Percentiles rank a stretch among this genome's conserved stretches.
Conservation (phyloP, 768 basidiomycete species). For the Mycena floridula region DNA sequence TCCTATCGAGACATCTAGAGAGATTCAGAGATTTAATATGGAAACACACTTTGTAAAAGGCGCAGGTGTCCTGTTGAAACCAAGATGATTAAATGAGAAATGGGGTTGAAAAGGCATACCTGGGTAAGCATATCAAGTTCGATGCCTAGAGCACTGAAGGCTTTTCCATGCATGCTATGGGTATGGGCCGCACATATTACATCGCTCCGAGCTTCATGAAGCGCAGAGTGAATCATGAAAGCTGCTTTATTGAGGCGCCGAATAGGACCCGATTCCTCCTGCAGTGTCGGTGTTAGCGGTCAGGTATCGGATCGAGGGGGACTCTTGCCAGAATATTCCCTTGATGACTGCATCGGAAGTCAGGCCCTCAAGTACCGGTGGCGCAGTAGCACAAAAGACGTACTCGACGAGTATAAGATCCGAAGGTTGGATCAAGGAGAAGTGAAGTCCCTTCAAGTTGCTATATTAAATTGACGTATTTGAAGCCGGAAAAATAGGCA, state of each 20-base stretch:
- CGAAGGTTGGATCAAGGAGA: slow-evolving; percentile 34
- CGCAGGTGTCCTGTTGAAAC: no score
- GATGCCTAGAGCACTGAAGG: slow-evolving; percentile 28
- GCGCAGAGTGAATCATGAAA: slow-evolving; percentile 29
- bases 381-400: slow-evolving; percentile 3
- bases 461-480: neutral
- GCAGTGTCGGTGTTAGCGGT: slow-evolving; percentile 23
- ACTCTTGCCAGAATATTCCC: no score
- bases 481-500: slow-evolving; percentile 1
- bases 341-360: no score
- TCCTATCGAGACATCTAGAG: no score
- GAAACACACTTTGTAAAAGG: no score
- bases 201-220: slow-evolving; percentile 29
- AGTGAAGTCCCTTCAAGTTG: slow-evolving; percentile 32
- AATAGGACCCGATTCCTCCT: slow-evolving; percentile 25
- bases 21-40: no score
- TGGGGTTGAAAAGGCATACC: slow-evolving; percentile 8
- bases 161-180: slow-evolving; percentile 28
- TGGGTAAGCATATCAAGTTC: slow-evolving; percentile 26
- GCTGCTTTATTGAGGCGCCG: slow-evolving; percentile 29
- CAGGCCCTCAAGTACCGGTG: no score
- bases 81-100: neutral
- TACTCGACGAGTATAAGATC: slow-evolving; percentile 43
- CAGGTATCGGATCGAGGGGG: no score
- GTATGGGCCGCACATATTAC: slow-evolving; percentile 27